These are phyloP conservation scores for Heracleum sosnowskyi DNA, from an alignment of 129 eudicot species.

Conservation along the genomic window DNA sequence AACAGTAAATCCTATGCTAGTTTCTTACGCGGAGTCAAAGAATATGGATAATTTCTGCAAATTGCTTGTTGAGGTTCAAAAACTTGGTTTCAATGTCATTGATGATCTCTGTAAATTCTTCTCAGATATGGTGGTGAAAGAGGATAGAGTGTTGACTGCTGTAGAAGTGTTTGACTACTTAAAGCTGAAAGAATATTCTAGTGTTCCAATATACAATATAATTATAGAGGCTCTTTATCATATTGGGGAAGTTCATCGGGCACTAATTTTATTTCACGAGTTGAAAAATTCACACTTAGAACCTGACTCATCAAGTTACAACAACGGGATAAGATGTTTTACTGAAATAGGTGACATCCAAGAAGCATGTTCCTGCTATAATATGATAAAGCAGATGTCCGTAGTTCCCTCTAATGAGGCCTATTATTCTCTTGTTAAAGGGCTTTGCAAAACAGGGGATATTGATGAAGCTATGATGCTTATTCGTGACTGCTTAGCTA, in stretches of 20 bases:
- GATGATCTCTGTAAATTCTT: slow-evolving; percentile 61
- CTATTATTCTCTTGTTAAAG: slow-evolving; percentile 61
- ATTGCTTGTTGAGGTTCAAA: slow-evolving; percentile 58
- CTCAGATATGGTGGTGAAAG: slow-evolving; percentile 38
- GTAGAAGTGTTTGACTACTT: slow-evolving; percentile 58
- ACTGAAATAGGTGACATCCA: slow-evolving; percentile 40
- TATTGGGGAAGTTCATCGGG: slow-evolving; percentile 48
- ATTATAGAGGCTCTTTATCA: slow-evolving; percentile 57
- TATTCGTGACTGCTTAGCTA: slow-evolving; percentile 78
- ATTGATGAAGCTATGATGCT: slow-evolving; percentile 69
- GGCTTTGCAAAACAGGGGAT: slow-evolving; percentile 63
- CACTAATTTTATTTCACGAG: slow-evolving; percentile 48
- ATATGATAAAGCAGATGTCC: slow-evolving; percentile 46
- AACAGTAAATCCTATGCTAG: slow-evolving; percentile 68
- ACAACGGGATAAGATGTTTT: slow-evolving; percentile 51
- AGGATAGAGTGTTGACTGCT: slow-evolving; percentile 34
- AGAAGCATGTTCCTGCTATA: slow-evolving; percentile 66
- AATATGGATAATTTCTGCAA: slow-evolving; percentile 51
- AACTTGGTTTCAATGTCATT: slow-evolving; percentile 37
- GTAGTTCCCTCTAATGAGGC: slow-evolving; percentile 57
- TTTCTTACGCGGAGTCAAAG: slow-evolving; percentile 46
- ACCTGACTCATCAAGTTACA: slow-evolving; percentile 55
- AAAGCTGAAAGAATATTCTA: slow-evolving; percentile 43
- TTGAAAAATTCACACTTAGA: slow-evolving; percentile 32
- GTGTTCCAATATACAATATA: slow-evolving; percentile 55